Evolutionary conservation across 2,329 filamentous ascomycete genomes (phyloP).

Genomic region (Paecilomyces dactylethromorphus): DNA sequence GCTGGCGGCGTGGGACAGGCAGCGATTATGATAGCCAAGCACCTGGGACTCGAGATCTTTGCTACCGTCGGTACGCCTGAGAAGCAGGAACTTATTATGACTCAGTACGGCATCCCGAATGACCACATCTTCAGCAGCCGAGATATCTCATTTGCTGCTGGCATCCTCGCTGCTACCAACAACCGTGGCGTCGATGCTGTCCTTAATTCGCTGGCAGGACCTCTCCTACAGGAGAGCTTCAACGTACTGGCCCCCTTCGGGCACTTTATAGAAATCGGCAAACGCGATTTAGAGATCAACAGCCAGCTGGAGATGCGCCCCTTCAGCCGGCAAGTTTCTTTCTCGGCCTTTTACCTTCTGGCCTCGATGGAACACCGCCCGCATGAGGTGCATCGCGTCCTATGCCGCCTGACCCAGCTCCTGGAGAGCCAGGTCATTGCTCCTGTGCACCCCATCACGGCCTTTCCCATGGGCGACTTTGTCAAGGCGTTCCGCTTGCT

Average conservation of each 20-base stretch:
- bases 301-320: background rate
- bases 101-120: conserved; percentile 5
- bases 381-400: too few species aligned
- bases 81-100: conserved; percentile 4
- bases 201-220: conserved; percentile 7
- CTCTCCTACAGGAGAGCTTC: conserved; percentile 6
- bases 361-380: background rate
- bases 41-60: background rate
- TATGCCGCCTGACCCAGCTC: background rate
- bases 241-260: conserved; percentile 23
- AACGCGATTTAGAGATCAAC: conserved; percentile 27
- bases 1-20: conserved; percentile 5
- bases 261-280: conserved; percentile 40
- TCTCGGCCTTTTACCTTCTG: background rate
- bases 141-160: background rate
- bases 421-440: background rate
- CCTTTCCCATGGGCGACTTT: background rate
- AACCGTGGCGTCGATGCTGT: conserved; percentile 5
- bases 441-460: background rate
- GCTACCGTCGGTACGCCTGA: background rate
- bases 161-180: background rate
- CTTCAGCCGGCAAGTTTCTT: background rate
- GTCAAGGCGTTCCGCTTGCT: background rate
- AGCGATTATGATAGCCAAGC: background rate
- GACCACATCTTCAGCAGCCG: conserved; percentile 6